phyloP scores from a whole-genome alignment of 2,329 filamentous ascomycete species.

The Purpureocillium takamizusanense region DNA sequence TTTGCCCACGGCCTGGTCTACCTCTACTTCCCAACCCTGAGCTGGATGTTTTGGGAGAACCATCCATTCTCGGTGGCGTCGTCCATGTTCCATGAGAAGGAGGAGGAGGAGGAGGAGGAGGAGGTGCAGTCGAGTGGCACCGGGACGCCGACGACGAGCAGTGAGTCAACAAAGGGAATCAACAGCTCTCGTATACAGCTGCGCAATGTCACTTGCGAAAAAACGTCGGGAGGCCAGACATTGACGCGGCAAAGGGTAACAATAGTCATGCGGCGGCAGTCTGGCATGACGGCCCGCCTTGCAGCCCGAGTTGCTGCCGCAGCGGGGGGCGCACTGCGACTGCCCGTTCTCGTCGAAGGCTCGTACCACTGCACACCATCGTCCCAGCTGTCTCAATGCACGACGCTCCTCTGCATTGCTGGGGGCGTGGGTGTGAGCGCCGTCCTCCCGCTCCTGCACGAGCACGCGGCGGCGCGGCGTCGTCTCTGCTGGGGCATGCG shows the following conservation, averaged over 20 bases:
- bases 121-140: no score
- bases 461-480: conserved; percentile 3
- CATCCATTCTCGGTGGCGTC: no score
- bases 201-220: no score
- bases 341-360: conserved; percentile 17
- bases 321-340: conserved; percentile 1
- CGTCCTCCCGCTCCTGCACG: conserved; percentile 15
- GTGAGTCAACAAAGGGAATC: no score
- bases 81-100: no score
- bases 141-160: no score
- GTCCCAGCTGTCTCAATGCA: conserved; percentile 14
- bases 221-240: neutral
- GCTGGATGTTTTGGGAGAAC: no score
- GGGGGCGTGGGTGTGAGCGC: conserved; percentile 23
- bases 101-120: no score
- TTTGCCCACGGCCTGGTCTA: no score
- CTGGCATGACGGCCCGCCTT: conserved; percentile 14
- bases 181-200: no score
- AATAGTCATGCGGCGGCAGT: conserved; percentile 15
- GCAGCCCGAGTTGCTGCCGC: conserved; percentile 3
- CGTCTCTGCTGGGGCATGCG: conserved; percentile 18
- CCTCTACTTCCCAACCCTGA: no score
- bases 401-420: conserved; percentile 17
- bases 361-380: conserved; percentile 15
- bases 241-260: conserved; percentile 3